Base-by-base conservation (phyloP, 352 stramenopile species). In the Globisporangium cederbergense region DNA sequence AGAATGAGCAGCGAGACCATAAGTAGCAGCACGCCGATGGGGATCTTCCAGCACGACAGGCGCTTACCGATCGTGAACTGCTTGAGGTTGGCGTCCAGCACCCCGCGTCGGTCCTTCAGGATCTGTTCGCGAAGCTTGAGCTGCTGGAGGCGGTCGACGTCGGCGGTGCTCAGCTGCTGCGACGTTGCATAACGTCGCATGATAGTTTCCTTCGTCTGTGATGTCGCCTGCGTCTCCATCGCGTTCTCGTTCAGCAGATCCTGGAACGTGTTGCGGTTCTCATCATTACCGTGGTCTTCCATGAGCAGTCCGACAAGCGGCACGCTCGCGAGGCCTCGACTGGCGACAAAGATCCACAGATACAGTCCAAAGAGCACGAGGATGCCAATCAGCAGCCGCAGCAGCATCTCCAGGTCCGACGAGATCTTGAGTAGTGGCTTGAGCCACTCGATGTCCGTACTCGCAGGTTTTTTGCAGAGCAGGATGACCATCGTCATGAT, bases 381-480 rank as follows among this genome's bases (percentile, higher is more conserved):
- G 14, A 92, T 81, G 11, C 83, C 85, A 13, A 91, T 77, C n/a
- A 91, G 34, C 13, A 95, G 71, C 32, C 84, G 76, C 58, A 94
- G 67, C 22, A 92, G 80, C 28, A 79, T 87, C 45, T 86, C 83
- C 10, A 92, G 60, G 71, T 95, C 87, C 0, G 80, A 86, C 6
- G 83, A 88, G 61, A 91, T 75, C 42, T 87, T 78, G 42, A 95
- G 75, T 49, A 95, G 60, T n/a, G 87, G 84, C 59, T 86, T 86
- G 60, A 95, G 71, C 87, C 87, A 95, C 60, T 92, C 85, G 38
- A 93, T 78, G 60, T 93, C 83, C 16, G 78, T 80, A 64, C 73
- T 89, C 20, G 77, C 76, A 14, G 87, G 87, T 62, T 93, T 93
- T 18, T 85, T 85, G 58, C 85, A 91, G 3, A 93, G 73, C 60